A percentile compares a stretch with the other conserved stretches of the same genome.
Evolutionary conservation across 495 filamentous ascomycete genomes (phyloP).

Genomic region (Chaetomium cochliodes): DNA sequence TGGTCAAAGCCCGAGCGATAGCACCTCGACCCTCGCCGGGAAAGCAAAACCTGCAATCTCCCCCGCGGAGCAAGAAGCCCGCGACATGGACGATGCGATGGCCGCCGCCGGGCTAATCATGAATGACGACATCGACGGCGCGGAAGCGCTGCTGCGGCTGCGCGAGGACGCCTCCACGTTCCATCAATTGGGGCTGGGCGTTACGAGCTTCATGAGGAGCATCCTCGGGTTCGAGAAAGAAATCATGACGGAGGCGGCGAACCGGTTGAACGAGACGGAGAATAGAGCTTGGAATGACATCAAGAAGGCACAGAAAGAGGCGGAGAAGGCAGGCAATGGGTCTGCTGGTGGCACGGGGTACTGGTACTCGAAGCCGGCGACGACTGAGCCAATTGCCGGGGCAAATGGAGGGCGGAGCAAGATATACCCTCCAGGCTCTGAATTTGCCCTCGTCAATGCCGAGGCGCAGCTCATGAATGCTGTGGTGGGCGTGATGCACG

Average conservation of each 20-base stretch:
- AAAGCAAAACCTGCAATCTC: slow-evolving; percentile 32
- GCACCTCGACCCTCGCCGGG: slow-evolving; percentile 24
- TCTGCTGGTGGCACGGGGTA: no score
- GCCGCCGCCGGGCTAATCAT: slow-evolving; percentile 62
- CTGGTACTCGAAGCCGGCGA: no score
- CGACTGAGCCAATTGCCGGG: no score
- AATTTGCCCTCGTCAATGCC: slow-evolving; percentile 73
- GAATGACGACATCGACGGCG: slow-evolving; percentile 88
- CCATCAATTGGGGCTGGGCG: slow-evolving; percentile 80
- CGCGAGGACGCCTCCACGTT: slow-evolving; percentile 78
- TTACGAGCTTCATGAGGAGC: slow-evolving; percentile 80
- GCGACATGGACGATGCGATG: slow-evolving; percentile 52
- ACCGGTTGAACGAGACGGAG: slow-evolving; percentile 75
- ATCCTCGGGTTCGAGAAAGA: slow-evolving; percentile 92
- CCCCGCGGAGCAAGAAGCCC: slow-evolving; percentile 29
- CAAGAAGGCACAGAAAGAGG: slow-evolving; percentile 65
- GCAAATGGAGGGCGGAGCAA: slow-evolving; percentile 25
- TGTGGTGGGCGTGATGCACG: slow-evolving; percentile 83
- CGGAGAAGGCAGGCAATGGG: slow-evolving; percentile 16
- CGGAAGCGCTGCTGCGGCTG: slow-evolving; percentile 71
- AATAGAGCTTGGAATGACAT: slow-evolving; percentile 72
- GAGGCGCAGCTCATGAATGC: slow-evolving; percentile 87
- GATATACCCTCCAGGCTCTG: slow-evolving; percentile 77
- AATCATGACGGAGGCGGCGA: slow-evolving; percentile 83
- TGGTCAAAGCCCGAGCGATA: slow-evolving; percentile 29